phyloP scores from a whole-genome alignment of 352 stramenopile genomes.

The Pythium vanterpoolii region DNA sequence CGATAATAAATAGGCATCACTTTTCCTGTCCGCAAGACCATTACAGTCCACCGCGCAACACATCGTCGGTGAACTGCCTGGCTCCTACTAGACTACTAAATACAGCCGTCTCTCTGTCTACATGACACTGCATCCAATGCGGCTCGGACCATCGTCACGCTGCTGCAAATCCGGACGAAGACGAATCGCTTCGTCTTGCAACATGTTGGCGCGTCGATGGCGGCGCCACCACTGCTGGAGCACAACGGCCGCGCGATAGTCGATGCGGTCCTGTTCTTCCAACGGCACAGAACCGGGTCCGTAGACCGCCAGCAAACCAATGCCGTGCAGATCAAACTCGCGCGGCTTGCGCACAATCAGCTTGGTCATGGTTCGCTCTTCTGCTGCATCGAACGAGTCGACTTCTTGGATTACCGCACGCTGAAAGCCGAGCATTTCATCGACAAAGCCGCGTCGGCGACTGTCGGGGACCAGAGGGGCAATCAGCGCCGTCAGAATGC shows the following conservation, averaged over 20 bases:
- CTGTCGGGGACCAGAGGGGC: conserved; percentile 65
- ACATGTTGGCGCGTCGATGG: conserved; percentile 51
- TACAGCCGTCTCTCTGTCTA: conserved; percentile 8
- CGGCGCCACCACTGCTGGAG: conserved; percentile 85
- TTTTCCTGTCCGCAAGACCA: not conserved
- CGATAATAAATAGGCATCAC: not conserved
- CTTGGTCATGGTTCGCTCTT: conserved; percentile 88
- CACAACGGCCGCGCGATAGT: conserved; percentile 73
- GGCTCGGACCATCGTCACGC: not conserved
- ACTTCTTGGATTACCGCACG: conserved; percentile 86
- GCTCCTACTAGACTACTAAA: conserved; percentile 13
- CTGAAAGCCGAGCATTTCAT: conserved; percentile 84
- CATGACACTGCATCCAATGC: conserved; percentile 25
- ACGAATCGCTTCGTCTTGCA: conserved; percentile 59
- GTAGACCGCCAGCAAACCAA: conserved; percentile 81
- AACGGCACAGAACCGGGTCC: conserved; percentile 82
- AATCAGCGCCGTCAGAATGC: conserved; percentile 73
- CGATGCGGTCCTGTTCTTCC: conserved; percentile 86
- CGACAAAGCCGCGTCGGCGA: conserved; percentile 74
- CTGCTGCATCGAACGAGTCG: conserved; percentile 79
- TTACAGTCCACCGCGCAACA: not conserved
- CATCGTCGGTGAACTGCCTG: too few relatives aligned
- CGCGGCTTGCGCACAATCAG: conserved; percentile 81
- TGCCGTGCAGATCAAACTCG: conserved; percentile 66
- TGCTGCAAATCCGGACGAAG: conserved; percentile 38